Percentiles rank a stretch among this genome's conserved stretches.
These are phyloP conservation scores for Senna siamea DNA, from an alignment of 306 rosid species.

Conservation along the genomic window DNA sequence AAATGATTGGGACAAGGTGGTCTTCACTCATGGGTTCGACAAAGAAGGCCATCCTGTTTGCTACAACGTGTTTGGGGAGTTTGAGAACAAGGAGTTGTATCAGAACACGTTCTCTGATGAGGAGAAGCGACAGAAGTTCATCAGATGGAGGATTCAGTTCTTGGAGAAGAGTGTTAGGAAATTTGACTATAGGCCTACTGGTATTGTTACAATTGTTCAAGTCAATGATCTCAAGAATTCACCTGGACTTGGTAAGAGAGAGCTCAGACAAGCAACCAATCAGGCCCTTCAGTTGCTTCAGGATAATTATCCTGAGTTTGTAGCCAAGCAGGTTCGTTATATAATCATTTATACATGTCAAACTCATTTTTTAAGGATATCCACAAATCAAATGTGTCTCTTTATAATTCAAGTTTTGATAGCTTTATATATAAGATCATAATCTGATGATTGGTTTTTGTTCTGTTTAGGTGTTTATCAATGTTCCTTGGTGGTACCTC, in stretches of 20 bases:
- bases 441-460: neutral
- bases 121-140: conserved; percentile 67
- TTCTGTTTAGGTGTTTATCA: conserved; percentile 71
- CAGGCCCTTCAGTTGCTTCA: conserved; percentile 80
- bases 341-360: no score
- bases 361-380: no score
- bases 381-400: no score
- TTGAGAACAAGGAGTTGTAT: conserved; percentile 68
- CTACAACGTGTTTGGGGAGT: conserved; percentile 86
- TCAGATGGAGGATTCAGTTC: conserved; percentile 69
- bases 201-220: conserved; percentile 55
- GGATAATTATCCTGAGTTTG: conserved; percentile 92
- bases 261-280: conserved; percentile 74
- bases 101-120: conserved; percentile 74
- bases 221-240: conserved; percentile 70
- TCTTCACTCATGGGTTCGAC: conserved; percentile 62
- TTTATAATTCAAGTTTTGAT: neutral
- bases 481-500: conserved; percentile 94
- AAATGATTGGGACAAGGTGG: conserved; percentile 65
- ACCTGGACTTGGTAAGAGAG: conserved; percentile 69
- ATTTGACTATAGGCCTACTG: conserved; percentile 55
- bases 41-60: conserved; percentile 74
- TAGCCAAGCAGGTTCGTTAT: conserved; percentile 71
- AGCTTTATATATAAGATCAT: neutral
- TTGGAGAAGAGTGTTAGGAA: conserved; percentile 67